These are phyloP conservation scores for Lachancea kluyveri DNA, from an alignment of 805 yeast species.

Conservation along the genomic window DNA sequence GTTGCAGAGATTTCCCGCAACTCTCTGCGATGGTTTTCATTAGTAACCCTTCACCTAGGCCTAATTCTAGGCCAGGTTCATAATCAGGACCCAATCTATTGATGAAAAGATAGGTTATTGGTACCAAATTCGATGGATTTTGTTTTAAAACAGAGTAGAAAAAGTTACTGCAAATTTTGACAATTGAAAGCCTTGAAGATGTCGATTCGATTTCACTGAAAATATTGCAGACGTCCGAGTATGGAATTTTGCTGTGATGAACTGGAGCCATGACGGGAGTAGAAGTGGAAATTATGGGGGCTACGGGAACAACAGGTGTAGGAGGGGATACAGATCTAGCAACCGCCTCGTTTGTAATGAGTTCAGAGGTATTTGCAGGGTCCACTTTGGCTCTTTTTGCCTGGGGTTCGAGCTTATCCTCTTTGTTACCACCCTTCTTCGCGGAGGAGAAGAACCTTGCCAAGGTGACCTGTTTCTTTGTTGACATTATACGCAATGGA, in stretches of 20 bases:
- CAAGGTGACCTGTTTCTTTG: constrained; percentile 26
- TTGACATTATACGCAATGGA: constrained; percentile 4
- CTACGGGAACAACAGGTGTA: no score
- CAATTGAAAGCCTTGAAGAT: constrained; percentile 76
- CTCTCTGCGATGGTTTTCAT: constrained; percentile 86
- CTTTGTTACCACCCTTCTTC: constrained; percentile 14
- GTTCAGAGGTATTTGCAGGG: no score
- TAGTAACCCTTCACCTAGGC: constrained; percentile 84
- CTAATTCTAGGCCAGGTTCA: constrained; percentile 81
- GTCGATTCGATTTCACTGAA: constrained; percentile 78
- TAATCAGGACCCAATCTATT: constrained; percentile 93
- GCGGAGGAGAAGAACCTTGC: constrained; percentile 27
- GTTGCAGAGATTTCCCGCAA: constrained; percentile 72
- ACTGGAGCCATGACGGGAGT: no score
- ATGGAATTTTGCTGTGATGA: constrained; percentile 25
- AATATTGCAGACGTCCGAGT: constrained; percentile 43
- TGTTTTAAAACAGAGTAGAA: constrained; percentile 55
- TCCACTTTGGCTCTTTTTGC: background rate
- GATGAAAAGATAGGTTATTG: constrained; percentile 76
- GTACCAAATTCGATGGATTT: constrained; percentile 50
- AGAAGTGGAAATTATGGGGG: no score
- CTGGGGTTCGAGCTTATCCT: no score
- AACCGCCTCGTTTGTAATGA: no score
- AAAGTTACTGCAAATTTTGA: constrained; percentile 67
- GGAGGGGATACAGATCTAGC: no score